A percentile compares a stretch with the other conserved stretches of the same genome.
These are phyloP conservation scores for Ophiognomonia clavigignenti-juglandacearum DNA, from an alignment of 2,329 filamentous ascomycete species.

Conservation along the genomic window DNA sequence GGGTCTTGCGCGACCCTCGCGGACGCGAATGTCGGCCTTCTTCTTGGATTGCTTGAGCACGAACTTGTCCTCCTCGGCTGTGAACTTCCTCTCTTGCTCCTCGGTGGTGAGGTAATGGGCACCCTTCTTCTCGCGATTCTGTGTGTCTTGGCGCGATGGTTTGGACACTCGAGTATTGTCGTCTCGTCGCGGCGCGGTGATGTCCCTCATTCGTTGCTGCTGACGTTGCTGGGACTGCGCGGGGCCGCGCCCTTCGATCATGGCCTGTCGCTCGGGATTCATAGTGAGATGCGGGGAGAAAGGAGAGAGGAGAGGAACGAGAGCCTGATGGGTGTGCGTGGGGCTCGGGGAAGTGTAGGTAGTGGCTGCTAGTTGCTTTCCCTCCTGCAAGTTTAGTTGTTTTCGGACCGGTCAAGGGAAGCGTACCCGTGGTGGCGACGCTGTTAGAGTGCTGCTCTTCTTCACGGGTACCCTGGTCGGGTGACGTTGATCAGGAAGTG, in stretches of 20 bases:
- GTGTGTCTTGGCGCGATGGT: conserved; percentile 29
- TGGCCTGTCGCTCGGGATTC: conserved; percentile 51
- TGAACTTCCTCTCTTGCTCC: conserved; percentile 75
- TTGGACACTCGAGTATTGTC: conserved; percentile 53
- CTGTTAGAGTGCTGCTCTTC: too few species aligned
- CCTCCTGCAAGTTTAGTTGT: not conserved
- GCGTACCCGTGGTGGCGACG: too few species aligned
- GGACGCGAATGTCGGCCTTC: conserved; percentile 91
- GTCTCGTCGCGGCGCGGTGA: conserved; percentile 53
- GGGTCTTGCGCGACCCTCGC: conserved; percentile 82
- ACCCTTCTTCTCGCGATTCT: conserved; percentile 24
- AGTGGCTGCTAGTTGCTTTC: not conserved
- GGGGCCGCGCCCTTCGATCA: conserved; percentile 47
- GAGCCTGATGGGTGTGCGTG: not conserved
- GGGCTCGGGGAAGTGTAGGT: not conserved
- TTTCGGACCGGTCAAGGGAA: too few species aligned
- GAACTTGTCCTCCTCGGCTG: conserved; percentile 92
- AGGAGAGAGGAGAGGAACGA: not conserved
- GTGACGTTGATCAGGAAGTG: too few species aligned
- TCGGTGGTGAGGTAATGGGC: conserved; percentile 62
- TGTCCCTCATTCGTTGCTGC: conserved; percentile 33
- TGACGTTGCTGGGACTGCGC: too few species aligned
- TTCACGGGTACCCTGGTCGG: too few species aligned
- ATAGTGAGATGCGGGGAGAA: conserved; percentile 36
- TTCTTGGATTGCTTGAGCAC: conserved; percentile 96